Percentiles rank a stretch among this genome's conserved stretches.
These are phyloP conservation scores for Ganoderma leucocontextum DNA, from an alignment of 1,284 basidiomycete species.

Conservation along the genomic window DNA sequence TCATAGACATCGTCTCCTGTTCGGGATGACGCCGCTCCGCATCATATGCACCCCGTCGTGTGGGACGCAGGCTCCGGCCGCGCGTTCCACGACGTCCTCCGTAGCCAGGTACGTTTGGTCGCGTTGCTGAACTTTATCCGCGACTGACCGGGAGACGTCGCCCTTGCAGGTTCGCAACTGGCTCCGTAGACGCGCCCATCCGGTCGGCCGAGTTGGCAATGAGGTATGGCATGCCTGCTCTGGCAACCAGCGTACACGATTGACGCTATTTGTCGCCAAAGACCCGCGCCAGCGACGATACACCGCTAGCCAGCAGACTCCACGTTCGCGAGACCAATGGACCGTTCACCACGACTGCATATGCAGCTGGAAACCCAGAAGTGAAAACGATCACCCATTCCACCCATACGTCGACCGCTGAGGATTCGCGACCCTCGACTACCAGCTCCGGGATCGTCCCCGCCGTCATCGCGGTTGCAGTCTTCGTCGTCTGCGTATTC, in stretches of 20 bases:
- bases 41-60: not conserved
- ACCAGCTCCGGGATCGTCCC: constrained; percentile 7
- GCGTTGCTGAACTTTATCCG: not conserved
- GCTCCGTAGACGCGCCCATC: not conserved
- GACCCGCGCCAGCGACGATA: not conserved
- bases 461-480: constrained; percentile 9
- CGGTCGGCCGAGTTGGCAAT: not conserved
- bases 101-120: not conserved
- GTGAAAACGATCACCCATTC: too few species aligned
- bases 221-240: not conserved
- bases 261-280: not conserved
- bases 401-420: not conserved
- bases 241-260: not conserved
- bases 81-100: not conserved
- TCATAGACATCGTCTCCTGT: not conserved
- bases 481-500: constrained; percentile 13
- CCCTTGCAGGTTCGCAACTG: not conserved
- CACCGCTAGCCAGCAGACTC: not conserved
- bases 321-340: not conserved
- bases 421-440: not conserved
- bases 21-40: not conserved
- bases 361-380: not conserved
- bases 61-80: not conserved
- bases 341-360: not conserved
- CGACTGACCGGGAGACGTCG: not conserved